Percentiles rank a stretch among this genome's conserved stretches.
Evolutionary conservation across 352 stramenopile genomes (phyloP).

Genomic region (Nothophytophthora sp.): DNA sequence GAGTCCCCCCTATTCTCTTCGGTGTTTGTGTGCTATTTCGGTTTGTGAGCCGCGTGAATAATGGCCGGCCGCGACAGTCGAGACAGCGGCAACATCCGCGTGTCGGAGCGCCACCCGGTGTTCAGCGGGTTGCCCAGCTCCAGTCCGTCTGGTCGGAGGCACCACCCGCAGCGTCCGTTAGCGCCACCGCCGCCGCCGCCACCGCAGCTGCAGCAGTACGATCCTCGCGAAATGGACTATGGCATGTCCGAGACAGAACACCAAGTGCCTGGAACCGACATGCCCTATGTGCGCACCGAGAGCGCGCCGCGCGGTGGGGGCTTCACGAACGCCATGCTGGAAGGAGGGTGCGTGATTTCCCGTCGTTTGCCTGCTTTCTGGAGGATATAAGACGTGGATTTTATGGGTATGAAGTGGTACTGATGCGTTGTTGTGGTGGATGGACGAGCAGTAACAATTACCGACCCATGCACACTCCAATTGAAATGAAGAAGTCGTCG

Average conservation of each 20-base stretch:
- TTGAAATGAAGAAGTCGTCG: constrained; percentile 42
- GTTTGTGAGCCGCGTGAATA: neutral
- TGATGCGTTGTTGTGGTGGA: constrained; percentile 1
- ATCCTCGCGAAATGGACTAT: constrained; percentile 18
- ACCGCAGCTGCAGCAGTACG: constrained; percentile 4
- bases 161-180: constrained; percentile 14
- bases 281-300: constrained; percentile 26
- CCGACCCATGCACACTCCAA: constrained; percentile 53
- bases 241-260: constrained; percentile 8
- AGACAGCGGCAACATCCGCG: constrained; percentile 19
- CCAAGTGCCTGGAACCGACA: constrained; percentile 15
- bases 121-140: constrained; percentile 16
- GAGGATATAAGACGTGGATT: neutral
- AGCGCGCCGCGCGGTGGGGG: constrained; percentile 16
- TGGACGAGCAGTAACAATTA: constrained; percentile 38
- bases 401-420: neutral
- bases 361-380: neutral
- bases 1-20: neutral
- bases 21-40: neutral
- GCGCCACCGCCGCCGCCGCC: constrained; percentile 26
- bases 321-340: constrained; percentile 26
- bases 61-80: constrained; percentile 20
- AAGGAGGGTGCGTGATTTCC: constrained; percentile 27
- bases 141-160: neutral
- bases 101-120: constrained; percentile 34